A percentile compares a stretch with the other conserved stretches of the same genome.
phyloP scores from a whole-genome alignment of 257 asterid genomes.

The Sherardia arvensis region DNA sequence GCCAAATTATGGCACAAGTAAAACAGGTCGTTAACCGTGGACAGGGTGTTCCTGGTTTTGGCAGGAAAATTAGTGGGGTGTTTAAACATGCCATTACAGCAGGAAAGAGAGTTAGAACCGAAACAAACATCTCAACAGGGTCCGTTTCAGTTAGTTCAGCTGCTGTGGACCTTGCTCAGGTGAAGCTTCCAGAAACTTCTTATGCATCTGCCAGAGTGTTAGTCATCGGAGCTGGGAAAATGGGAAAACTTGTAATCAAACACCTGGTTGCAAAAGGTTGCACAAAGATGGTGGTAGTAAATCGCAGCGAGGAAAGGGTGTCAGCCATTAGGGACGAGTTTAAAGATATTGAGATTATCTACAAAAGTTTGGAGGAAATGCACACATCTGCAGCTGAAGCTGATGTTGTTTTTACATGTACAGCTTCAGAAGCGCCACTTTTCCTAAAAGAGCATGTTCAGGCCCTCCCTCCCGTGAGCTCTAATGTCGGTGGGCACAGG shows the following conservation, averaged over 20 bases:
- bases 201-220: conserved; percentile 45
- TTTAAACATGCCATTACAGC: conserved; percentile 77
- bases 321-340: conserved; percentile 49
- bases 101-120: conserved; percentile 88
- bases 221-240: conserved; percentile 93
- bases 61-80: conserved; percentile 62
- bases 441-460: conserved; percentile 62
- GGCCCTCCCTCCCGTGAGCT: conserved; percentile 36
- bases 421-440: conserved; percentile 57
- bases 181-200: conserved; percentile 60
- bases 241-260: conserved; percentile 89
- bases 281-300: conserved; percentile 61
- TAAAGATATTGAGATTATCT: conserved; percentile 52
- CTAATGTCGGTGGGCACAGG: conserved; percentile 40
- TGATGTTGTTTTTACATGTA: conserved; percentile 77
- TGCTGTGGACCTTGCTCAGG: conserved; percentile 83
- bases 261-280: conserved; percentile 83
- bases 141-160: conserved; percentile 96
- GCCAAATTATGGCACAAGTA: conserved; percentile 91
- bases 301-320: conserved; percentile 73
- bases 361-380: conserved; percentile 48
- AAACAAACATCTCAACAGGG: conserved; percentile 73
- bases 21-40: conserved; percentile 78
- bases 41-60: conserved; percentile 78
- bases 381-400: conserved; percentile 62